Evolutionary conservation across 2,329 filamentous ascomycete species (phyloP).

Genomic region (Emergomyces orientalis): DNA sequence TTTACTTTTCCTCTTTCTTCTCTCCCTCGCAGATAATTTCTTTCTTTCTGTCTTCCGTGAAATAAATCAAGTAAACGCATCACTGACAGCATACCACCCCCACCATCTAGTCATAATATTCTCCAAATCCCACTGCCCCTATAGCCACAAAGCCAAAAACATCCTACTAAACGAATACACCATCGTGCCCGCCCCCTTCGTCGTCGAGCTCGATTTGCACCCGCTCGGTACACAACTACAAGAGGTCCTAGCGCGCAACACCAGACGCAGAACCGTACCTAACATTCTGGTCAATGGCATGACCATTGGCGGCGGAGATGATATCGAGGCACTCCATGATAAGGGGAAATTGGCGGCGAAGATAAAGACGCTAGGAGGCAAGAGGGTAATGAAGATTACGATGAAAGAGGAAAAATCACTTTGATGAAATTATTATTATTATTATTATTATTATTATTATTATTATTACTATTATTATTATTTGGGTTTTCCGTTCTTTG

Average conservation of each 20-base stretch:
- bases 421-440: too few relatives aligned
- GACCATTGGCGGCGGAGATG: slow-evolving; percentile 84
- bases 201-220: slow-evolving; percentile 85
- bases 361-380: slow-evolving; percentile 64
- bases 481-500: background rate
- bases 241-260: slow-evolving; percentile 58
- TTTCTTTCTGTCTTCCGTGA: slow-evolving; percentile 4
- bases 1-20: background rate
- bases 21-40: background rate
- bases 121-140: slow-evolving; percentile 87
- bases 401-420: slow-evolving; percentile 9
- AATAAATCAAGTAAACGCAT: background rate
- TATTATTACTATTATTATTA: too few relatives aligned
- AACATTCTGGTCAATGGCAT: slow-evolving; percentile 83
- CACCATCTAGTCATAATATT: slow-evolving; percentile 70
- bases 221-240: slow-evolving; percentile 66
- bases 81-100: background rate
- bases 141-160: slow-evolving; percentile 73
- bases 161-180: slow-evolving; percentile 76
- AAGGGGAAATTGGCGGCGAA: slow-evolving; percentile 59
- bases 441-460: too few relatives aligned
- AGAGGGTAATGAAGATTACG: slow-evolving; percentile 43
- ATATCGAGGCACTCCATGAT: slow-evolving; percentile 63
- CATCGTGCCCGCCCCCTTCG: slow-evolving; percentile 71
- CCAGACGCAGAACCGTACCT: slow-evolving; percentile 76